phyloP scores from a whole-genome alignment of 2,329 filamentous ascomycete species.

The Drechslerella dactyloides region DNA sequence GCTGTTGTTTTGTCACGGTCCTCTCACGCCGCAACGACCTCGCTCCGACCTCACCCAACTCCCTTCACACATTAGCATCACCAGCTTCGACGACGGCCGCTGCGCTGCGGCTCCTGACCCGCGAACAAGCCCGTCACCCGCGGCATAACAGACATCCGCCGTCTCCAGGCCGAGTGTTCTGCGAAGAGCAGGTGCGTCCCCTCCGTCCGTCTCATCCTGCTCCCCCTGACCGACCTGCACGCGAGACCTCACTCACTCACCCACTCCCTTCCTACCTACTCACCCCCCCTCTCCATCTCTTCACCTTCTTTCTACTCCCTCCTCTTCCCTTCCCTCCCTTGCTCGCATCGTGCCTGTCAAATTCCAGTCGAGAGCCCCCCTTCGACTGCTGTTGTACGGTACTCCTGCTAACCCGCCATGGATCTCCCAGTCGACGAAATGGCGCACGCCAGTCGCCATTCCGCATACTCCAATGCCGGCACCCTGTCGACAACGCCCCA shows the following conservation, averaged over 20 bases:
- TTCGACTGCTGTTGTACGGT: neutral
- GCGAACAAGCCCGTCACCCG: too few relatives aligned
- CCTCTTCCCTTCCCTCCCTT: too few relatives aligned
- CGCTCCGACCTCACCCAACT: neutral
- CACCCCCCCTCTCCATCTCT: neutral
- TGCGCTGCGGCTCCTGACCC: slow-evolving; percentile 40
- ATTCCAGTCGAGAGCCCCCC: neutral
- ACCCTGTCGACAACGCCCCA: slow-evolving; percentile 64
- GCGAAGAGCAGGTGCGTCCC: neutral
- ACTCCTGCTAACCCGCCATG: slow-evolving; percentile 56
- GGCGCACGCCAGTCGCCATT: slow-evolving; percentile 65
- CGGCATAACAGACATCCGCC: slow-evolving; percentile 5
- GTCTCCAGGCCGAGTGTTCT: slow-evolving; percentile 5
- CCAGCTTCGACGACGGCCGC: slow-evolving; percentile 18
- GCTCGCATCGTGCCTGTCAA: neutral
- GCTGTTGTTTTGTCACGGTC: too few relatives aligned
- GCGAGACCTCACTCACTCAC: neutral
- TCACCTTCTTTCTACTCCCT: too few relatives aligned
- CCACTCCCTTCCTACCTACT: neutral
- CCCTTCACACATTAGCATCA: slow-evolving; percentile 10
- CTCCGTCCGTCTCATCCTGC: neutral
- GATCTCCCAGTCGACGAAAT: slow-evolving; percentile 60
- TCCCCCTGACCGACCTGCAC: neutral
- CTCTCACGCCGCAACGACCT: neutral
- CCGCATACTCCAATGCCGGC: slow-evolving; percentile 71